Base-by-base conservation (phyloP, 805 yeast genomes). In the Zygoascus bituminiphila region DNA sequence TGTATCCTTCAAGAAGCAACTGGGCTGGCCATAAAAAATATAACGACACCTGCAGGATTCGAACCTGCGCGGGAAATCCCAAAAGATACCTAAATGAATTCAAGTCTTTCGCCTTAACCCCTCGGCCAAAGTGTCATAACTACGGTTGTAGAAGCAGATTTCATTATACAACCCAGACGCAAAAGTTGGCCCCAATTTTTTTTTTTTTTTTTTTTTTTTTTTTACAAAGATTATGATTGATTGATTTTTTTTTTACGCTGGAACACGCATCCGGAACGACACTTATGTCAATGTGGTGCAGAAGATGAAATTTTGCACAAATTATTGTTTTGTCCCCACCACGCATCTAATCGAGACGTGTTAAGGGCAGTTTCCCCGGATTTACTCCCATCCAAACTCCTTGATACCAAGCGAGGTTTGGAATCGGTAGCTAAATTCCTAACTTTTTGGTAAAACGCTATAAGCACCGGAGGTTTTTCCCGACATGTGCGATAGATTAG, bases 11-110 rank as follows among this genome's bases (percentile, higher is more conserved):
- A 10, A 14, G n/a, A n/a, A n/a, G n/a, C n/a, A n/a, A n/a, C n/a
- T n/a, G n/a, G n/a, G n/a, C n/a, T n/a, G n/a, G n/a, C 33, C 14
- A 8, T 23, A 51, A 57, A 58, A 60, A 59, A 60, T 46, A 57
- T 45, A 45, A 39, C 71, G 71, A 62, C 66, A 66, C 65, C 56
- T 63, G 63, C 69, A 65, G 68, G 69, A 63, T 63, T 65, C 68
- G 69, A 65, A 65, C 69, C 69, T 65, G 62, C 68, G 69, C 63
- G 67, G 46, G 46, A 21, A 43, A 43, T 21, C 46, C 46, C 46
- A 43, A 43, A 21, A 43, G 46, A 43, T 43, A 15, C 15, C 44
- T 41, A n/a, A 41, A 26, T 22, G 17, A 24, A 41, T 43, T 43
- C 46, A 43, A 43, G 46, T 43, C 46, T 43, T 21, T 24, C 46